Percentiles rank a stretch among this genome's conserved stretches.
phyloP scores from a whole-genome alignment of 2,329 filamentous ascomycete species.

The Myriosclerotinia curreyana region DNA sequence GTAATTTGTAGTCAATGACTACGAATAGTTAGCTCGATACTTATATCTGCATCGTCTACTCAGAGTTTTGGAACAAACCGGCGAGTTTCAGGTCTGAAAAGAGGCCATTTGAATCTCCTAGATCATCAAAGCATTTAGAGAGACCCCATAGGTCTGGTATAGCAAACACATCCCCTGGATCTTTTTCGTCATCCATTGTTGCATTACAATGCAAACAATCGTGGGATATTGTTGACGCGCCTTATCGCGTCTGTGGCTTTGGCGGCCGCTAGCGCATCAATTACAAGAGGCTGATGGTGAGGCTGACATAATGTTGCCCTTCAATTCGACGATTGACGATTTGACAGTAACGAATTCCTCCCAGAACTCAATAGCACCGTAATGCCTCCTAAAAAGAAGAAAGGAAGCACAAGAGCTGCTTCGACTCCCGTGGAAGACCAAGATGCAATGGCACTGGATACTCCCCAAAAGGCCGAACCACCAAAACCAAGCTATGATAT shows the following conservation, averaged over 20 bases:
- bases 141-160: conserved; percentile 59
- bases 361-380: conserved; percentile 18
- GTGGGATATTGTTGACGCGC: not conserved
- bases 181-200: conserved; percentile 39
- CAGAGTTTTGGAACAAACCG: conserved; percentile 26
- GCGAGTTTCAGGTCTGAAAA: conserved; percentile 38
- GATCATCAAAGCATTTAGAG: conserved; percentile 47
- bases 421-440: conserved; percentile 56
- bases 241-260: conserved; percentile 4
- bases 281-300: conserved; percentile 16
- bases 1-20: conserved; percentile 36
- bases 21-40: conserved; percentile 2
- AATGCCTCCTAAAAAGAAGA: conserved; percentile 71
- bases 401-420: conserved; percentile 53
- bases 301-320: not conserved
- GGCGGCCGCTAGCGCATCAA: conserved; percentile 9
- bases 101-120: conserved; percentile 37
- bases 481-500: conserved; percentile 46
- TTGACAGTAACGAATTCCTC: not conserved
- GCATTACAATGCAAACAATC: conserved; percentile 1
- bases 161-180: conserved; percentile 55
- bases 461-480: conserved; percentile 41
- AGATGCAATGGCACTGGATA: conserved; percentile 60
- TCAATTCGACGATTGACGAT: conserved; percentile 1
- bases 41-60: not conserved